Percentiles rank a stretch among this genome's conserved stretches.
phyloP scores from a whole-genome alignment of 108 stramenopile species.

The Conticribra weissflogii region DNA sequence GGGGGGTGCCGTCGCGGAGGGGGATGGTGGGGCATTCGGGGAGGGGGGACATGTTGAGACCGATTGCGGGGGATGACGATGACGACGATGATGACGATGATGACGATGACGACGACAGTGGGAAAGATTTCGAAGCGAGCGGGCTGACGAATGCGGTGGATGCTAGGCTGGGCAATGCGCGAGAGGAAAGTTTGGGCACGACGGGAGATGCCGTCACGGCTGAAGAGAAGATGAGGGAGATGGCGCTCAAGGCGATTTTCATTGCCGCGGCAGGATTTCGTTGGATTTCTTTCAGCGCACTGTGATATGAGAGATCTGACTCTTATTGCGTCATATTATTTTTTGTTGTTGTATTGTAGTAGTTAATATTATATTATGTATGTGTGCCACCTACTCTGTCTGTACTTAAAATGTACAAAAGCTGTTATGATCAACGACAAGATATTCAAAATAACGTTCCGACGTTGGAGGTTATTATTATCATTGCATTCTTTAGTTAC shows the following conservation, averaged over 20 bases:
- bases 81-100: conserved; percentile 8
- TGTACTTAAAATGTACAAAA: too few species aligned
- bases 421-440: too few species aligned
- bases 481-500: too few species aligned
- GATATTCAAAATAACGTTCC: too few species aligned
- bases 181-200: neutral
- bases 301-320: neutral
- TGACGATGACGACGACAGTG: conserved; percentile 1
- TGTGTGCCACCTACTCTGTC: too few species aligned
- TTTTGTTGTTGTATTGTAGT: too few species aligned
- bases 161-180: too few species aligned
- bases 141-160: neutral
- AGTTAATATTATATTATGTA: too few species aligned
- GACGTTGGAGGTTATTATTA: too few species aligned
- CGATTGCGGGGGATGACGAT: conserved; percentile 3
- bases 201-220: conserved; percentile 23
- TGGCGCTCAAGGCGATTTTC: conserved; percentile 21
- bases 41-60: neutral
- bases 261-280: neutral
- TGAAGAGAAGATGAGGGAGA: conserved; percentile 16
- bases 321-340: neutral
- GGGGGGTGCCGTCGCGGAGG: conserved; percentile 72
- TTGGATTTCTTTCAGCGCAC: too few species aligned
- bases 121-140: conserved; percentile 9
- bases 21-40: conserved; percentile 63